Evolutionary conservation across 805 yeast species (phyloP).

Genomic region (Monosporozyma yasuniensis): DNA sequence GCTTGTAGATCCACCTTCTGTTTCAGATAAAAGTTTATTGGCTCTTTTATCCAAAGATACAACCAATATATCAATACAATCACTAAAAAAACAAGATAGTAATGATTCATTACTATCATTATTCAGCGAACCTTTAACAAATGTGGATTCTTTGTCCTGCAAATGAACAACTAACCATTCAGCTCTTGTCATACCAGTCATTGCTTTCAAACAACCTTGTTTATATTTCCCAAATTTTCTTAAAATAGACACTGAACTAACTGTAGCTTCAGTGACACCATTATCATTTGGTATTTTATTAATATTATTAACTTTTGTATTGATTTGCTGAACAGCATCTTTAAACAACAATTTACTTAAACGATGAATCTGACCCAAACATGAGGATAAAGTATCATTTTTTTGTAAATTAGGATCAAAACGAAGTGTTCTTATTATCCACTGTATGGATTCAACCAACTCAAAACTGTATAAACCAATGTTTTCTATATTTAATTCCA

Average conservation of each 20-base stretch:
- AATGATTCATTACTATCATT: constrained; percentile 34
- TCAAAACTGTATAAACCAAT: constrained; percentile 52
- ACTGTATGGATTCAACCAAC: constrained; percentile 40
- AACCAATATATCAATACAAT: constrained; percentile 66
- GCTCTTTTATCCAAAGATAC: constrained; percentile 56
- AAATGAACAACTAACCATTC: constrained; percentile 49
- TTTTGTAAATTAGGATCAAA: constrained; percentile 18
- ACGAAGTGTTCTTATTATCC: constrained; percentile 29
- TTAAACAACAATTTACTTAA: constrained; percentile 39
- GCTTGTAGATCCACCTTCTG: constrained; percentile 18
- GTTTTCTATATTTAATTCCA: constrained; percentile 35
- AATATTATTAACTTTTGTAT: constrained; percentile 38
- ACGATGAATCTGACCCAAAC: constrained; percentile 18
- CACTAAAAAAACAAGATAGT: constrained; percentile 62
- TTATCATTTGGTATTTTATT: constrained; percentile 52
- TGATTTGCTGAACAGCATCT: constrained; percentile 51
- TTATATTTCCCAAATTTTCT: constrained; percentile 56
- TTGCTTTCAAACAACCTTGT: constrained; percentile 40
- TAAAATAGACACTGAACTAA: constrained; percentile 61
- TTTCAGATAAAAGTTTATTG: constrained; percentile 28
- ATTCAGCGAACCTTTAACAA: constrained; percentile 4
- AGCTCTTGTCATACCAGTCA: constrained; percentile 47
- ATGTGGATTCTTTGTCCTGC: constrained; percentile 22
- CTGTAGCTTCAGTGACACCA: constrained; percentile 62
- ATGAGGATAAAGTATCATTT: constrained; percentile 18